Evolutionary conservation across 2,329 filamentous ascomycete species (phyloP).

Genomic region (Emergomyces pasteurianus): DNA sequence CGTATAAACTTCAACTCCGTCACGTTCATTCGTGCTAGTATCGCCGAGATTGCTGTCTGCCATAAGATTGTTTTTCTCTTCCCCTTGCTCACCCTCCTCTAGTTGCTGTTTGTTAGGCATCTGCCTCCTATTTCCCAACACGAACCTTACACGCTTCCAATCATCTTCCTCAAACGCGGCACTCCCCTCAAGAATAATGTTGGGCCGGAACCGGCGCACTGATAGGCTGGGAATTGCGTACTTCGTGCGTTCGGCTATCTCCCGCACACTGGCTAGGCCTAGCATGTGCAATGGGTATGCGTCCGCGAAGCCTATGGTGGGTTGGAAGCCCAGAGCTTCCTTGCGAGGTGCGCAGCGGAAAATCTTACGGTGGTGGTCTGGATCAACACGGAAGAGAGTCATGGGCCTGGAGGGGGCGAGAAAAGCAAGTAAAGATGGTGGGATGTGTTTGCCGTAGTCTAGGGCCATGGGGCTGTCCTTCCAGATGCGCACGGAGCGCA

Average conservation of each 20-base stretch:
- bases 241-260: slow-evolving; percentile 35
- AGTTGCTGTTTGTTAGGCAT: neutral
- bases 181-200: slow-evolving; percentile 44
- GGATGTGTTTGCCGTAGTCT: slow-evolving; percentile 29
- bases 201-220: slow-evolving; percentile 45
- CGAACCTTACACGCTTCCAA: slow-evolving; percentile 42
- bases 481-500: slow-evolving; percentile 42
- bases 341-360: slow-evolving; percentile 43
- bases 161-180: slow-evolving; percentile 43
- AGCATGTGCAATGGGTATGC: slow-evolving; percentile 48
- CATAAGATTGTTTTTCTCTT: neutral
- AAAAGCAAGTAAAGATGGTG: slow-evolving; percentile 39
- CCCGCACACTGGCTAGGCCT: slow-evolving; percentile 42
- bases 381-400: slow-evolving; percentile 43
- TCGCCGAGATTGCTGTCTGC: neutral
- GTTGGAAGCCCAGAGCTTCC: slow-evolving; percentile 40
- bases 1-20: slow-evolving; percentile 30
- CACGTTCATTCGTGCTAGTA: slow-evolving; percentile 14
- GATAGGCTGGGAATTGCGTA: slow-evolving; percentile 32
- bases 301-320: slow-evolving; percentile 45
- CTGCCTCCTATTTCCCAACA: slow-evolving; percentile 12
- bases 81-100: neutral
- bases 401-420: slow-evolving; percentile 36
- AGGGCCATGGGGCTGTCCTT: slow-evolving; percentile 38
- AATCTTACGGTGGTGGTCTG: slow-evolving; percentile 36